These are phyloP conservation scores for Ottelia alismoides DNA, from an alignment of 106 monocot species.

Conservation along the genomic window DNA sequence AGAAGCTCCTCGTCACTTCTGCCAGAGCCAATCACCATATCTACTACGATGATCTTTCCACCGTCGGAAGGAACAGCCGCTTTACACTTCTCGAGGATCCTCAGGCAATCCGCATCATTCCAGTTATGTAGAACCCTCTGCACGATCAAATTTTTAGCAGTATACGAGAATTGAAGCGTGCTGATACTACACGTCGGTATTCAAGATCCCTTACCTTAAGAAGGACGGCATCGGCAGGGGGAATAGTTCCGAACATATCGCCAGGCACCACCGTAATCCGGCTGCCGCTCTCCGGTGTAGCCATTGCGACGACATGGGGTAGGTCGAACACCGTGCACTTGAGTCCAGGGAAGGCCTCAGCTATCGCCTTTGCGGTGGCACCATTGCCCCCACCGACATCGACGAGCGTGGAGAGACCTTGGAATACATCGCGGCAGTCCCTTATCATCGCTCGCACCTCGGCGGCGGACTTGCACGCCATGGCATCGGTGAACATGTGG, in stretches of 20 bases:
- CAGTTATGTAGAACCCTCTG: too few species aligned
- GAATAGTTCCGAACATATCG: conserved; percentile 17
- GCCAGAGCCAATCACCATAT: too few species aligned
- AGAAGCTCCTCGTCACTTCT: too few species aligned
- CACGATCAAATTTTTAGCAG: too few species aligned
- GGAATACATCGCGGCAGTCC: conserved; percentile 4
- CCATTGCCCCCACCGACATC: conserved; percentile 24
- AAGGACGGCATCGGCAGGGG: conserved; percentile 17
- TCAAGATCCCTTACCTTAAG: too few species aligned
- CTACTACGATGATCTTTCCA: too few species aligned
- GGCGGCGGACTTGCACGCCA: background rate
- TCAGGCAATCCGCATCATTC: too few species aligned
- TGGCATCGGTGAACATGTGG: background rate
- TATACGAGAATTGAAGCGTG: too few species aligned
- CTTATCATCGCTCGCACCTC: background rate
- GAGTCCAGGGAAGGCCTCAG: conserved; percentile 7
- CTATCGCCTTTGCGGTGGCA: conserved; percentile 2
- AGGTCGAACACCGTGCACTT: conserved; percentile 17
- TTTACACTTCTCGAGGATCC: too few species aligned
- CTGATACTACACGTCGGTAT: too few species aligned
- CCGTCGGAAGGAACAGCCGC: too few species aligned
- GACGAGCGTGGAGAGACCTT: conserved; percentile 2
- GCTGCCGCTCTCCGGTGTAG: background rate
- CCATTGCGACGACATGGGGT: conserved; percentile 13
- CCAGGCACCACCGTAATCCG: conserved; percentile 1